Conservation (phyloP, 768 basidiomycete genomes). For the Pulveroboletus sp. region DNA sequence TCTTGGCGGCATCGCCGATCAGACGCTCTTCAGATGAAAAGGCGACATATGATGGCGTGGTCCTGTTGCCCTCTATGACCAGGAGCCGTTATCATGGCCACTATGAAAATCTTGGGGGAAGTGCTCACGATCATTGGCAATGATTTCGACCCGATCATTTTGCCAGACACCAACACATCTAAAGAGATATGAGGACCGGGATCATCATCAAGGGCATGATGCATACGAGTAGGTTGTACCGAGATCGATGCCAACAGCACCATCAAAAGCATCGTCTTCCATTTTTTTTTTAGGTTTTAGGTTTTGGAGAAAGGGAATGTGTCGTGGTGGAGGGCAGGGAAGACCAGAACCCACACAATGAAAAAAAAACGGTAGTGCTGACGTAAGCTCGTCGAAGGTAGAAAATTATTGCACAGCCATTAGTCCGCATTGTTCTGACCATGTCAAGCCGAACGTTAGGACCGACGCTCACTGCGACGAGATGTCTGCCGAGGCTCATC, state of each 20-base stretch:
- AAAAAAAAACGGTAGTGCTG: constrained; percentile 42
- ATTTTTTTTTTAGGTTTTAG: constrained; percentile 52
- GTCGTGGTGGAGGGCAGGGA: constrained; percentile 31
- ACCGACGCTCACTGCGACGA: constrained; percentile 19
- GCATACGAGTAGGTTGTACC: constrained; percentile 95
- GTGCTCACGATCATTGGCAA: constrained; percentile 87
- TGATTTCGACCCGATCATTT: constrained; percentile 99
- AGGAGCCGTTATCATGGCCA: background rate
- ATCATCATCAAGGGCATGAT: constrained; percentile 14
- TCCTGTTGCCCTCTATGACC: constrained; percentile 87
- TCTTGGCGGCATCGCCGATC: constrained; percentile 98
- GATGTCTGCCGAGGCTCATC: constrained; percentile 19
- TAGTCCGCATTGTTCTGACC: constrained; percentile 6
- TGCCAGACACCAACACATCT: constrained; percentile 99
- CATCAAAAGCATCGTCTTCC: constrained; percentile 86
- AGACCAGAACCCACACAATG: constrained; percentile 5
- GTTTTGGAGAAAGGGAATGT: constrained; percentile 26
- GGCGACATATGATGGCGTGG: constrained; percentile 98
- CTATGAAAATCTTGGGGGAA: background rate
- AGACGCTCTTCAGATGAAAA: constrained; percentile 95
- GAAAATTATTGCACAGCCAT: constrained; percentile 32
- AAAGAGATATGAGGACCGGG: constrained; percentile 19
- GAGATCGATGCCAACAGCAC: constrained; percentile 95
- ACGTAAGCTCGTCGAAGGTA: constrained; percentile 43
- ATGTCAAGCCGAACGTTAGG: constrained; percentile 28